These are phyloP conservation scores for Polyporus arcularius DNA, from an alignment of 768 basidiomycete genomes.

Conservation along the genomic window DNA sequence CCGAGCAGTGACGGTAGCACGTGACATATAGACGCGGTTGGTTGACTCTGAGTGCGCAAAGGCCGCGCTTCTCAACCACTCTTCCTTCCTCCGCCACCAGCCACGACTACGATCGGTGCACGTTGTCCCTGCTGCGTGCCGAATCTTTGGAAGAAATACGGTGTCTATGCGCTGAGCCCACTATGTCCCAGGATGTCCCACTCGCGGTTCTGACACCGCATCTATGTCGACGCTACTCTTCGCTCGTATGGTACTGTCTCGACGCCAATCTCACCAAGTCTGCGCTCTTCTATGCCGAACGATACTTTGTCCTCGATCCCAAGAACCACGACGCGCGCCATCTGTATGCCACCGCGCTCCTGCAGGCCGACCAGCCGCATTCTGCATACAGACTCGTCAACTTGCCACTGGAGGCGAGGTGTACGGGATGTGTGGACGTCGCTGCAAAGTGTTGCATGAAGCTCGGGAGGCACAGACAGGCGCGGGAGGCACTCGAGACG, in stretches of 20 bases:
- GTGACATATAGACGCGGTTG: slow-evolving; percentile 16
- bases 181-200: slow-evolving; percentile 60
- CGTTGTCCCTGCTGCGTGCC: neutral
- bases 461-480: slow-evolving; percentile 77
- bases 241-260: slow-evolving; percentile 81
- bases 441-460: slow-evolving; percentile 74
- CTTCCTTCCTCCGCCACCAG: neutral
- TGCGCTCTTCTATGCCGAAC: slow-evolving; percentile 88
- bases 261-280: slow-evolving; percentile 78
- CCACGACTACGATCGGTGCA: neutral
- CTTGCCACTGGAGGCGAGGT: slow-evolving; percentile 57
- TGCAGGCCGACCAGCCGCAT: slow-evolving; percentile 68
- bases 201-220: slow-evolving; percentile 45
- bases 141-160: neutral
- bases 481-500: slow-evolving; percentile 68
- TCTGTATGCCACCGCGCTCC: slow-evolving; percentile 78
- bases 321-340: slow-evolving; percentile 80
- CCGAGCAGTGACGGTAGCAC: neutral
- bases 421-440: slow-evolving; percentile 77
- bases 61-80: neutral
- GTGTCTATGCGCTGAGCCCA: slow-evolving; percentile 18
- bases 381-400: slow-evolving; percentile 75
- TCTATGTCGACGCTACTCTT: slow-evolving; percentile 69
- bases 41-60: slow-evolving; percentile 8
- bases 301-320: slow-evolving; percentile 72